Conservation (phyloP, 129 eudicot species). For the Ambrosia artemisiifolia region DNA sequence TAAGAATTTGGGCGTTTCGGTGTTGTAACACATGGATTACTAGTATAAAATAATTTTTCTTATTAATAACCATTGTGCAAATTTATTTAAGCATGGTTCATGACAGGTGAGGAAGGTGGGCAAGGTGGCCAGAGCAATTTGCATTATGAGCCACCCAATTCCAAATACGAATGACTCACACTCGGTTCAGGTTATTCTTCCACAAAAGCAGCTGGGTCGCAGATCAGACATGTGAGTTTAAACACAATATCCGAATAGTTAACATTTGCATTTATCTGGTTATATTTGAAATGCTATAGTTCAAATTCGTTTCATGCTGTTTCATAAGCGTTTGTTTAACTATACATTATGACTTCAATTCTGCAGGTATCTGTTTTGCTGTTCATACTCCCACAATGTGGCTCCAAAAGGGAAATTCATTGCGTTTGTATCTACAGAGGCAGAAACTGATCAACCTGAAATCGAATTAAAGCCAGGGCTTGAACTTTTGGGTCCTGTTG, state of each 20-base stretch:
- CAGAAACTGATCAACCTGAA: slow-evolving; percentile 89
- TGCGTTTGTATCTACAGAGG: slow-evolving; percentile 96
- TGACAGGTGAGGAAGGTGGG: slow-evolving; percentile 93
- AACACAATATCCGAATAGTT: not conserved
- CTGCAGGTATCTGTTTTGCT: slow-evolving; percentile 88
- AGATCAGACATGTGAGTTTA: slow-evolving; percentile 89
- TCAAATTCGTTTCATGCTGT: not conserved
- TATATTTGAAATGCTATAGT: not conserved
- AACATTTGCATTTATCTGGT: not conserved
- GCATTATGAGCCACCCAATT: slow-evolving; percentile 97
- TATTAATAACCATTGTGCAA: not conserved
- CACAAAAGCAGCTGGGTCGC: slow-evolving; percentile 98
- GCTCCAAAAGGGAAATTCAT: slow-evolving; percentile 96
- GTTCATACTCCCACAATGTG: slow-evolving; percentile 92
- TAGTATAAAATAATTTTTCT: not conserved
- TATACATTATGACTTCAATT: not conserved
- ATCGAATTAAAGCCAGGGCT: slow-evolving; percentile 81
- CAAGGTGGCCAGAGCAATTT: slow-evolving; percentile 91
- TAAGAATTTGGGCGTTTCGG: not conserved
- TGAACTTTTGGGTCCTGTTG: slow-evolving; percentile 91
- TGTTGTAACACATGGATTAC: not conserved
- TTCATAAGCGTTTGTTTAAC: not conserved
- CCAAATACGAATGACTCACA: slow-evolving; percentile 88
- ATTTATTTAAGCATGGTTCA: not conserved
- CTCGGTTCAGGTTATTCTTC: slow-evolving; percentile 92